A percentile compares a stretch with the other conserved stretches of the same genome.
Conservation (phyloP, 2,329 filamentous ascomycete species). For the Fusarium verticillioides region DNA sequence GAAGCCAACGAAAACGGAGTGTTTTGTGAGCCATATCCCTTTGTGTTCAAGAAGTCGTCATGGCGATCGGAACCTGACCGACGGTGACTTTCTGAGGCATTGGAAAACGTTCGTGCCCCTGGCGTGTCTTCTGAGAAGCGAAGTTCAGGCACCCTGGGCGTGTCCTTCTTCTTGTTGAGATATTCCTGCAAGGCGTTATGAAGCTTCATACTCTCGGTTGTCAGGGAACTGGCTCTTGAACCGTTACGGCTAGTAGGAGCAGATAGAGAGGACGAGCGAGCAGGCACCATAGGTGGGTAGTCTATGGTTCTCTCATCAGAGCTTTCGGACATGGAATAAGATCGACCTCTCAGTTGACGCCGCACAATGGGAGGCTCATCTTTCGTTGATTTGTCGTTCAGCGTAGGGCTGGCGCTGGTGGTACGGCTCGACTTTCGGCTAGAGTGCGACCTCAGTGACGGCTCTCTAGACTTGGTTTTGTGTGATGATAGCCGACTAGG, state of each 20-base stretch:
- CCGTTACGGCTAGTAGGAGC: slow-evolving; percentile 70
- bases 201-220: slow-evolving; percentile 67
- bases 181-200: slow-evolving; percentile 56
- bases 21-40: slow-evolving; percentile 64
- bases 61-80: slow-evolving; percentile 60
- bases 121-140: slow-evolving; percentile 22
- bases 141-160: slow-evolving; percentile 23
- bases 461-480: slow-evolving; percentile 62
- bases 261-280: slow-evolving; percentile 69
- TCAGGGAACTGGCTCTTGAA: slow-evolving; percentile 66
- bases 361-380: slow-evolving; percentile 58
- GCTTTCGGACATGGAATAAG: slow-evolving; percentile 60
- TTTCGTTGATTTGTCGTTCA: slow-evolving; percentile 55
- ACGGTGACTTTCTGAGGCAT: slow-evolving; percentile 46
- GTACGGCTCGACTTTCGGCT: slow-evolving; percentile 66
- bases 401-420: slow-evolving; percentile 62
- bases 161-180: slow-evolving; percentile 37
- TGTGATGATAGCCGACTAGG: slow-evolving; percentile 67
- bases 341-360: slow-evolving; percentile 53
- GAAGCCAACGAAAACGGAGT: slow-evolving; percentile 72
- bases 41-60: slow-evolving; percentile 64
- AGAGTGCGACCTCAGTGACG: slow-evolving; percentile 70
- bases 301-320: slow-evolving; percentile 69
- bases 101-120: slow-evolving; percentile 13
- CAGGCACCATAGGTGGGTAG: slow-evolving; percentile 67